A percentile compares a stretch with the other conserved stretches of the same genome.
Conservation (phyloP, 805 yeast species). For the Kodamaea sagamina region DNA sequence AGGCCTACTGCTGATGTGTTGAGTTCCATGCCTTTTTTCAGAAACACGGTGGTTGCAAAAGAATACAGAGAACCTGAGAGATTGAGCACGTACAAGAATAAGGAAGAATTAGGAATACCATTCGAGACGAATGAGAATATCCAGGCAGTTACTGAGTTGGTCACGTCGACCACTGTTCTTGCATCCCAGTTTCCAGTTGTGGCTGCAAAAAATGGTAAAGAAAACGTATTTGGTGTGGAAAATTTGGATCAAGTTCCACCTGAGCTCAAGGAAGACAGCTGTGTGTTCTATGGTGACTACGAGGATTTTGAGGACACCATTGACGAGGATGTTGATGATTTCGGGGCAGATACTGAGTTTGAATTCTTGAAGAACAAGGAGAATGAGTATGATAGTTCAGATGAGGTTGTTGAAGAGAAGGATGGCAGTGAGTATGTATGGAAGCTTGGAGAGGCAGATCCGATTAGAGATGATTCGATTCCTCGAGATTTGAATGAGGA, state of each 20-base stretch:
- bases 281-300: constrained; percentile 1
- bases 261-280: constrained; percentile 2
- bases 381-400: background rate
- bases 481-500: background rate
- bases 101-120: background rate
- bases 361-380: background rate
- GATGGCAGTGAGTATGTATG: constrained; percentile 1
- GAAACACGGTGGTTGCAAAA: constrained; percentile 30
- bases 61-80: constrained; percentile 3
- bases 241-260: constrained; percentile 8
- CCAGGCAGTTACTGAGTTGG: background rate
- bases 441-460: background rate
- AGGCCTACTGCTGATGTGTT: constrained; percentile 55
- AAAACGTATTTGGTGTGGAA: constrained; percentile 7
- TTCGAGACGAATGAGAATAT: background rate
- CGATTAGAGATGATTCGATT: background rate
- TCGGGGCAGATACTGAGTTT: background rate
- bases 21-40: constrained; percentile 56
- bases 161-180: no score
- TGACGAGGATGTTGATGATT: constrained; percentile 13
- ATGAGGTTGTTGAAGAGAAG: background rate
- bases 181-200: no score
- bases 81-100: background rate
- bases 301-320: constrained; percentile 1
- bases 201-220: background rate